These are phyloP conservation scores for Claviceps paspali DNA, from an alignment of 2,329 filamentous ascomycete species.

Conservation along the genomic window DNA sequence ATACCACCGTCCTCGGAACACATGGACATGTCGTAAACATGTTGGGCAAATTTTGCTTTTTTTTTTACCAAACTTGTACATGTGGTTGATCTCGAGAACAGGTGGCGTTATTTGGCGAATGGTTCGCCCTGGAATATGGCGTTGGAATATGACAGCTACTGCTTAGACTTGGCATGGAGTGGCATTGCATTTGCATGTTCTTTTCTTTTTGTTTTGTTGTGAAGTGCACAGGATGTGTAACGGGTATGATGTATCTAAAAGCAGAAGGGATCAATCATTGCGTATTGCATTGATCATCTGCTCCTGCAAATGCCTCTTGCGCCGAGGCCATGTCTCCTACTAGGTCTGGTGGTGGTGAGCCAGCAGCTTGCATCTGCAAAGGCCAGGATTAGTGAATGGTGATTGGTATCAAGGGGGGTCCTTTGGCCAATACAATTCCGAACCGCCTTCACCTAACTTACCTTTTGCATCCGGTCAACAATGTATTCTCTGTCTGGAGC, in stretches of 20 bases:
- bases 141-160: not conserved
- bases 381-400: not conserved
- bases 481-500: slow-evolving; percentile 76
- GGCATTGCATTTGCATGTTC: slow-evolving; percentile 3
- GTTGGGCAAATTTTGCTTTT: not conserved
- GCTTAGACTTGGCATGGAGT: not conserved
- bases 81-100: not conserved
- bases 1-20: slow-evolving; percentile 18
- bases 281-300: slow-evolving; percentile 47
- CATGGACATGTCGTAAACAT: slow-evolving; percentile 27
- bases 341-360: slow-evolving; percentile 77
- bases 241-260: slow-evolving; percentile 10
- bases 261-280: slow-evolving; percentile 28
- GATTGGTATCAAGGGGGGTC: too few species aligned
- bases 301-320: slow-evolving; percentile 50
- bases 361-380: slow-evolving; percentile 83
- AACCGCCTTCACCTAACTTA: slow-evolving; percentile 24
- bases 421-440: not conserved
- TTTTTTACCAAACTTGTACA: not conserved
- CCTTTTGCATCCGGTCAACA: slow-evolving; percentile 95
- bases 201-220: not conserved
- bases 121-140: not conserved
- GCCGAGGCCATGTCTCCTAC: slow-evolving; percentile 80
- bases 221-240: slow-evolving; percentile 4
- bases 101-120: slow-evolving; percentile 6